phyloP scores from a whole-genome alignment of 23 red algal species.

The Pyropia yezoensis region DNA sequence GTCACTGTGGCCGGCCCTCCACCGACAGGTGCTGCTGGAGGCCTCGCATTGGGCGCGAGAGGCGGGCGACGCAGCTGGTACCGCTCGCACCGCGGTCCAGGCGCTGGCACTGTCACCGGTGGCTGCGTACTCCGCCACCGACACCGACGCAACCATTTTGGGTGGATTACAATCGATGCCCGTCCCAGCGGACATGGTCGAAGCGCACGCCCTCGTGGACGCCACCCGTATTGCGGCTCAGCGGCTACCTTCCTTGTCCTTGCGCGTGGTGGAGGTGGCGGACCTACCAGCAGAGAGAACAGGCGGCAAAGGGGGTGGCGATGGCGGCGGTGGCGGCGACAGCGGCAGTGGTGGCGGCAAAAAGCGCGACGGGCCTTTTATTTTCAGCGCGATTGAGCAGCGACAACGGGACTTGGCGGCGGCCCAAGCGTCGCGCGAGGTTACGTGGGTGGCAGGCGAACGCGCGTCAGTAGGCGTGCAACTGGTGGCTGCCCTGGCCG shows the following conservation, averaged over 20 bases:
- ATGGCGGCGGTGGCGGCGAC: neutral
- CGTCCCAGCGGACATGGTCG: neutral
- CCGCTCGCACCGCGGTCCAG: constrained; percentile 9
- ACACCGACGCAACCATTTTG: too few relatives aligned
- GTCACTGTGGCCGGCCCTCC: constrained; percentile 39
- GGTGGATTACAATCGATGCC: too few relatives aligned
- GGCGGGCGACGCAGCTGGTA: constrained; percentile 31
- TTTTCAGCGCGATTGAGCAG: constrained; percentile 61
- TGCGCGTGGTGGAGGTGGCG: constrained; percentile 12
- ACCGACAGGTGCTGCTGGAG: constrained; percentile 39
- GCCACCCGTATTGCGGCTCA: constrained; percentile 10
- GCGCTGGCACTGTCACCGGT: too few relatives aligned
- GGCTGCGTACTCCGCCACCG: too few relatives aligned
- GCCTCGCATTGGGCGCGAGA: constrained; percentile 29
- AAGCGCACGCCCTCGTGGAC: constrained; percentile 33
- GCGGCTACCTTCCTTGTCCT: constrained; percentile 9
- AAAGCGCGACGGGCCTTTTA: constrained; percentile 30
- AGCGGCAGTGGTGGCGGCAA: neutral
- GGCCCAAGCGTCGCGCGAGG: constrained; percentile 33
- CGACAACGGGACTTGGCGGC: constrained; percentile 16
- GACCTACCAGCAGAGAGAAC: constrained; percentile 20
- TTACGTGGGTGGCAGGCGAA: constrained; percentile 52
- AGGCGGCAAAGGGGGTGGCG: neutral
- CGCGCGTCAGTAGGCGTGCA: constrained; percentile 21
- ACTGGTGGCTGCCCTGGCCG: constrained; percentile 9